Percentiles rank a stretch among this genome's conserved stretches.
These are phyloP conservation scores for Aspergillus sp. DNA, from an alignment of 2,329 filamentous ascomycete species.

Conservation along the genomic window DNA sequence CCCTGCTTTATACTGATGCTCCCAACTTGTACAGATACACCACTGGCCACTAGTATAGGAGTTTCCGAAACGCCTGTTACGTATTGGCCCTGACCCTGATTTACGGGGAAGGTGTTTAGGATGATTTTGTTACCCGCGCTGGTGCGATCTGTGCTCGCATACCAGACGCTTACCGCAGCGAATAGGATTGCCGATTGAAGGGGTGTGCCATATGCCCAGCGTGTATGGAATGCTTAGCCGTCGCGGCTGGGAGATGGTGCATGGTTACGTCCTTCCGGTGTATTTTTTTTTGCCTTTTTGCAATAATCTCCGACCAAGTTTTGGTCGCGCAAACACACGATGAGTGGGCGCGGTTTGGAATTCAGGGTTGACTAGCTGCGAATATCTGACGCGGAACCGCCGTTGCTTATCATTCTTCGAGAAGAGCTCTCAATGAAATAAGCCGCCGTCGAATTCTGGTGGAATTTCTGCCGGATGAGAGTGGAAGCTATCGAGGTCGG, in stretches of 20 bases:
- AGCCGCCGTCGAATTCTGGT: conserved; percentile 1
- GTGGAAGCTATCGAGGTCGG: conserved; percentile 21
- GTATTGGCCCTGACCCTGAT: background rate
- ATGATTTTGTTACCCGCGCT: conserved; percentile 4
- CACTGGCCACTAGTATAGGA: background rate
- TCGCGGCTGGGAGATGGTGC: conserved; percentile 3
- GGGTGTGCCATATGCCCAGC: conserved; percentile 10
- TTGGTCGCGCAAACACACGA: conserved; percentile 9
- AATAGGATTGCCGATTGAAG: conserved; percentile 10
- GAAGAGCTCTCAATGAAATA: conserved; percentile 7
- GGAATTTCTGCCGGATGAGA: conserved; percentile 21
- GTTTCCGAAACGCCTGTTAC: conserved; percentile 8
- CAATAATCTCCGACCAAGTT: conserved; percentile 7
- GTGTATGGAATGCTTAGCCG: conserved; percentile 18
- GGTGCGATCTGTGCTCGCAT: conserved; percentile 15
- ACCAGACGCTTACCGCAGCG: conserved; percentile 12
- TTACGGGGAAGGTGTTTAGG: background rate
- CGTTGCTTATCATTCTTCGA: background rate
- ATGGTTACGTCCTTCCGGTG: conserved; percentile 3
- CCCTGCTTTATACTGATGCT: background rate
- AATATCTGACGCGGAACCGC: background rate
- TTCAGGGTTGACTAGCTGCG: background rate
- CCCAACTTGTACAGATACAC: background rate
- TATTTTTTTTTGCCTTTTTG: conserved; percentile 5
- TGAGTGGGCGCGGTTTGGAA: conserved; percentile 5